Base-by-base conservation (phyloP, 805 yeast species). In the Candida chilensis region DNA sequence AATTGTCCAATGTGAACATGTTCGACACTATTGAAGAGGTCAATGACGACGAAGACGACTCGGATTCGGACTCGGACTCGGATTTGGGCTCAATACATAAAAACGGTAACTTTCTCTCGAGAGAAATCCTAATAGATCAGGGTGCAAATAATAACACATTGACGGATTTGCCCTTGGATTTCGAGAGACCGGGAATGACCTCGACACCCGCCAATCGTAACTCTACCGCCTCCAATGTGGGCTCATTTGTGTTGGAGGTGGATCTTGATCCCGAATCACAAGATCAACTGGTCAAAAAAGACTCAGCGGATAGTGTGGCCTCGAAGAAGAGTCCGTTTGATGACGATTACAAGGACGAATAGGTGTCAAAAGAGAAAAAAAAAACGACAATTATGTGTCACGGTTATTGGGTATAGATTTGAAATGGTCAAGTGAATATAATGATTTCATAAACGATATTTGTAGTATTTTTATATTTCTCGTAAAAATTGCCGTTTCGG, bases 1-100 rank as follows among this genome's bases (percentile, higher is more conserved):
- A n/a, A n/a, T n/a, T n/a, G n/a, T n/a, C n/a, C 6, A 11, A 22
- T 22, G 11, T 15, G 12, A 22, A 22, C 13, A 15, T n/a, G 7
- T n/a, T 22, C 13, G 25, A n/a, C 12, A 22, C 25, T 8, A 22
- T 22, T 8, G 25, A 22, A 8, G 25, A 22, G 12, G 12, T 22
- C 13, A 19, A 19, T 19, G 21, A 19, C 8, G 11, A 8, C 10
- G 21, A 19, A 8, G 8, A 8, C 8, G 25, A 22, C 6, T 22
- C 25, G 13, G 25, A 22, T 22, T 22, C 25, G 12, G 25, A 22
- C 25, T 22, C 25, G 12, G 25, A 22, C 13, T 22, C 25, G 13
- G 25, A 22, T 22, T 22, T 22, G 12, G 25, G 25, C 13, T 22
- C 25, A 7, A 22, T 22, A 22, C 25, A 22, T n/a, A 22, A 22